phyloP scores from a whole-genome alignment of 169 alveolate genomes.

The Plasmodium inui region DNA sequence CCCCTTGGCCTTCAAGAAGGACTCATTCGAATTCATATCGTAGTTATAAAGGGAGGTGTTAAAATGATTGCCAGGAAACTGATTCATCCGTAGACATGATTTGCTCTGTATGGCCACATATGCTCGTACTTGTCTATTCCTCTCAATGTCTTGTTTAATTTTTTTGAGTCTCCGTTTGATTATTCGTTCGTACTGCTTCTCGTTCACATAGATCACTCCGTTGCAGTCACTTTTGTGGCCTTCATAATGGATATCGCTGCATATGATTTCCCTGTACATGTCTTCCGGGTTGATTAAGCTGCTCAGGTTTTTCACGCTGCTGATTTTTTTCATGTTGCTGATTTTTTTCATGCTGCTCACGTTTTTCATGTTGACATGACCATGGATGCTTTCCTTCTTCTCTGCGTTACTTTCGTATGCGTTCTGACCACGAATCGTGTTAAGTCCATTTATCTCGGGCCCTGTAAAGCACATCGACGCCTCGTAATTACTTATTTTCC shows the following conservation, averaged over 20 bases:
- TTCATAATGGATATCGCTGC: not conserved
- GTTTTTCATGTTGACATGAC: not conserved
- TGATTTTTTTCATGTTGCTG: no score
- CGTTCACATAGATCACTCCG: slow-evolving; percentile 64
- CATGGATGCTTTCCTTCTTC: not conserved
- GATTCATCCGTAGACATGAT: not conserved
- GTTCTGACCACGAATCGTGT: not conserved
- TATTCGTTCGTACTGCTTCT: slow-evolving; percentile 71
- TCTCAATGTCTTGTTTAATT: slow-evolving; percentile 60
- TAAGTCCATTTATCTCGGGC: not conserved
- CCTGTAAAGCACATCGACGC: not conserved
- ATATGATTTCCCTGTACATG: not conserved
- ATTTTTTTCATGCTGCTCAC: no score
- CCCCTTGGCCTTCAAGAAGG: not conserved
- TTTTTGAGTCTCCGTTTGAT: slow-evolving; percentile 37
- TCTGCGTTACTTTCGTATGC: not conserved
- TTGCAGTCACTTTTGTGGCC: not conserved
- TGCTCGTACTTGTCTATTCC: slow-evolving; percentile 36
- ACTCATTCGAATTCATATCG: slow-evolving; percentile 10
- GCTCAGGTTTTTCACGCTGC: not conserved
- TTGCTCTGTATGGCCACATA: slow-evolving; percentile 44
- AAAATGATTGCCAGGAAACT: not conserved
- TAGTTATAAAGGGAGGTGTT: slow-evolving; percentile 25
- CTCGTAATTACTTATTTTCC: not conserved
- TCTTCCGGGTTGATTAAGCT: not conserved